A percentile compares a stretch with the other conserved stretches of the same genome.
phyloP scores from a whole-genome alignment of 2,329 filamentous ascomycete genomes.

The Colletotrichum tamarilloi region DNA sequence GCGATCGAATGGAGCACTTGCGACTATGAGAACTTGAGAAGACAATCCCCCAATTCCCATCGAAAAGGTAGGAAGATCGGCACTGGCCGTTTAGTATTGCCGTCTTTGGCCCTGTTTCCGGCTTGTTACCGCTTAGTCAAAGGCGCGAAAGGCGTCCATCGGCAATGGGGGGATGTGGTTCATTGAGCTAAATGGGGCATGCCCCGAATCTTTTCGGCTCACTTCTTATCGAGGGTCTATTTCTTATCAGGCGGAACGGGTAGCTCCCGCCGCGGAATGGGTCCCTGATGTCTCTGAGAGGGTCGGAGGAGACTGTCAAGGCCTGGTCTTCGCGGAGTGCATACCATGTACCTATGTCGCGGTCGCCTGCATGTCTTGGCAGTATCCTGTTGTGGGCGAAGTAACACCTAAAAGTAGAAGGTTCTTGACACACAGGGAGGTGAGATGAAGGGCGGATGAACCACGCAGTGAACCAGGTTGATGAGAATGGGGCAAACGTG shows the following conservation, averaged over 20 bases:
- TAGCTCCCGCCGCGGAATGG: conserved; percentile 7
- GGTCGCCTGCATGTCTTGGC: conserved; percentile 15
- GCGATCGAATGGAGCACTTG: conserved; percentile 16
- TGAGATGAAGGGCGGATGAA: conserved; percentile 4
- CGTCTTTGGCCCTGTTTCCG: conserved; percentile 11
- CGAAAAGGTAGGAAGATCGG: conserved; percentile 16
- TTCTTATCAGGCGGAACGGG: conserved; percentile 29
- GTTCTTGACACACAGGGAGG: background rate
- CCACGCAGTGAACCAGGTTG: background rate
- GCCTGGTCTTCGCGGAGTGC: background rate
- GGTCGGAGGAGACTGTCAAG: background rate
- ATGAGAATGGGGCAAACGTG: background rate
- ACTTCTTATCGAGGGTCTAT: conserved; percentile 13
- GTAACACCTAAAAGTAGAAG: conserved; percentile 12
- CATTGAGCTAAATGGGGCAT: background rate
- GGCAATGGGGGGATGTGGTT: background rate
- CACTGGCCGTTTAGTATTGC: conserved; percentile 10
- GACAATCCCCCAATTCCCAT: background rate
- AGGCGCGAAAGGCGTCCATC: background rate
- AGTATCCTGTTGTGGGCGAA: background rate
- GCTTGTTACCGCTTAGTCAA: conserved; percentile 19
- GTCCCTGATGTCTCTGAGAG: background rate
- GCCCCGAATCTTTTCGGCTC: conserved; percentile 6
- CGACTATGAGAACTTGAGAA: background rate
- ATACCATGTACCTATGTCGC: background rate